Base-by-base conservation (phyloP, 2,329 filamentous ascomycete genomes). In the Sordariomycetes sp. region DNA sequence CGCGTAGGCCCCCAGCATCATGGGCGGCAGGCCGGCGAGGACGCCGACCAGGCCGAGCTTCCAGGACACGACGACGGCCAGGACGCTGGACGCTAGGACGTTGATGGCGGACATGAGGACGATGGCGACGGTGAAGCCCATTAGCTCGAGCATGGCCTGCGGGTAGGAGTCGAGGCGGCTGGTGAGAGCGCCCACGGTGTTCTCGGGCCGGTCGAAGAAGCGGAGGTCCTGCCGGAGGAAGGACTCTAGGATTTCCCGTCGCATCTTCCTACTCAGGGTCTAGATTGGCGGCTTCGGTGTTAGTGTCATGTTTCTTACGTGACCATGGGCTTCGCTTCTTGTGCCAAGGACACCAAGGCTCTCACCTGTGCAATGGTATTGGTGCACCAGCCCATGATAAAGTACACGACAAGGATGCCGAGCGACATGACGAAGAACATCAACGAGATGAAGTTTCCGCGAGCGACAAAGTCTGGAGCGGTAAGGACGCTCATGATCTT, bases 351-450 rank as follows among this genome's bases (percentile, higher is more conserved):
- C 12, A 22, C 3, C 18, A 16, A 40, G 5, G 22, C 28, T n/a
- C 67, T 58, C 60, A 61, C 61, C 59, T 61, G 59, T 18, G 61
- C 70, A 12, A 73, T 64, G 5, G 66, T 59, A 43, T 74, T 75
- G 59, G 68, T 66, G 4, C 68, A 54, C 69, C 69, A 73, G 3
- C 74, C 73, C 32, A 67, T 61, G 2, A 66, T 59, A 32, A 67
- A 68, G 57, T 81, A 82, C 3, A 72, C 67, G 1, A 79, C 57
- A 1, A 78, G 65, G 40, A 68, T 76, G 3, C 68, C 75, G 8
- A 77, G 65, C 1, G 80, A 79, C 22, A 81, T 68, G 1, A 81
- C 67, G 55, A 81, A 79, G 64, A 82, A 82, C 79, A 83, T 82
- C 54, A 80, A 71, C 0, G 78, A 70, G 66, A 75, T 81, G 62